phyloP scores from a whole-genome alignment of 257 asterid genomes.

The Rubia yunnanensis region DNA sequence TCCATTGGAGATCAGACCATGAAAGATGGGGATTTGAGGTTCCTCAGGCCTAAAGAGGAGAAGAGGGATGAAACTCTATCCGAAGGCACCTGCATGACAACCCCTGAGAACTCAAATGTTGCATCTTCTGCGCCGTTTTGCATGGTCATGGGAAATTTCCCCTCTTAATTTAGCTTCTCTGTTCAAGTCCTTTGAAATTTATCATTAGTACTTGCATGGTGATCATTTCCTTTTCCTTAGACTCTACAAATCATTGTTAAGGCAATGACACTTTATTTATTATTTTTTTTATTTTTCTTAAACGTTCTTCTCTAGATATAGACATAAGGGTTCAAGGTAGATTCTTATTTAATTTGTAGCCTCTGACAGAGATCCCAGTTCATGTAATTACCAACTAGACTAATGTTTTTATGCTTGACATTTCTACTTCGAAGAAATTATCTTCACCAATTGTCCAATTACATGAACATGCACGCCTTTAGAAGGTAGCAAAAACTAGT shows the following conservation, averaged over 20 bases:
- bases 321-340: conserved; percentile 9
- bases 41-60: conserved; percentile 45
- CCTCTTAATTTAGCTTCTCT: conserved; percentile 8
- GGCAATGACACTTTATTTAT: not conserved
- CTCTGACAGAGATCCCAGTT: not conserved
- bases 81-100: too few species aligned
- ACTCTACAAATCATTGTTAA: too few species aligned
- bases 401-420: not conserved
- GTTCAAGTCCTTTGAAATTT: not conserved
- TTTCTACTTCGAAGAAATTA: too few species aligned
- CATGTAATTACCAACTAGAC: not conserved
- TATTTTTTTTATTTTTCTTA: not conserved
- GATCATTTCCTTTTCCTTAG: not conserved
- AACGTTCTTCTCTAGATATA: not conserved
- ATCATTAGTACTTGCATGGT: not conserved
- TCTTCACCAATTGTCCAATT: too few species aligned
- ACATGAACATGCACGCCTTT: too few species aligned
- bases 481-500: too few species aligned
- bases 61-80: conserved; percentile 27
- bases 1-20: conserved; percentile 17
- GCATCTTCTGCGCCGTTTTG: conserved; percentile 12
- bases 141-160: conserved; percentile 14
- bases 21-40: conserved; percentile 21
- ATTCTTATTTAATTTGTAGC: not conserved
- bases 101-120: conserved; percentile 26